Evolutionary conservation across 2,329 filamentous ascomycete genomes (phyloP), one percentile per base, ranked within the genome.

Genomic region (Pestalotiopsis fici): DNA sequence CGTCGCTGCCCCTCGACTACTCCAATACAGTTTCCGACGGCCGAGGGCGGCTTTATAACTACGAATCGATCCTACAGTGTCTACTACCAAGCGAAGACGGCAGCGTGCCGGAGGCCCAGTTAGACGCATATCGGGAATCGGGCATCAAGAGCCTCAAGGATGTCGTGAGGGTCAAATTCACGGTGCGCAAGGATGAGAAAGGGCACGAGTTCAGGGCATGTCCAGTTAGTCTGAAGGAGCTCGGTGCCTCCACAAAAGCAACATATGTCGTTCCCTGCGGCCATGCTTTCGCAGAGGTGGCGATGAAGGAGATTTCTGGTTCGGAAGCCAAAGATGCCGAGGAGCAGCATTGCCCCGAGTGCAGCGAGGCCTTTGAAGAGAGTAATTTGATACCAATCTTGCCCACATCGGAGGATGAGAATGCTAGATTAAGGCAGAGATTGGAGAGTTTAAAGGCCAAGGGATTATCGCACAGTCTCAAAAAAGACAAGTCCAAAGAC

Each of bases 181-280:
- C 77, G 0, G 75, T 74, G 3, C 78, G 80, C 50, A 82, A 83
- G 3, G 79, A 78, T 37, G 85, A 83, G 71, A 74, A 72, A 21
- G 71, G 71, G 23, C 70, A 71, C 35, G 88, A 91, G 74, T 86
- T 85, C 67, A 95, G 91, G 87, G 87, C 93, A 31, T 99, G 96
- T 75, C 95, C 95, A 0, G 88, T 98, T 65, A 97, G 95, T 1
- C 88, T 92, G 74, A 97, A 97, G 77, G 90, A 92, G 77, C 81
- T 99, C 27, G 96, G 96, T 0, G 90, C 94, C 0, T 85, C 86
- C 4, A 90, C 91, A 18, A 95, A 91, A 79, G 87, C 94, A 0
- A 93, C 97, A 1, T 99, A 98, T 74, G 75, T 99, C 2, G 93
- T 98, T 4, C 96, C 96, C 0, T 99, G 96, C 75, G 97, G 96